Evolutionary conservation across 257 asterid genomes (phyloP).

Genomic region (Parsonsia alboflavescens): DNA sequence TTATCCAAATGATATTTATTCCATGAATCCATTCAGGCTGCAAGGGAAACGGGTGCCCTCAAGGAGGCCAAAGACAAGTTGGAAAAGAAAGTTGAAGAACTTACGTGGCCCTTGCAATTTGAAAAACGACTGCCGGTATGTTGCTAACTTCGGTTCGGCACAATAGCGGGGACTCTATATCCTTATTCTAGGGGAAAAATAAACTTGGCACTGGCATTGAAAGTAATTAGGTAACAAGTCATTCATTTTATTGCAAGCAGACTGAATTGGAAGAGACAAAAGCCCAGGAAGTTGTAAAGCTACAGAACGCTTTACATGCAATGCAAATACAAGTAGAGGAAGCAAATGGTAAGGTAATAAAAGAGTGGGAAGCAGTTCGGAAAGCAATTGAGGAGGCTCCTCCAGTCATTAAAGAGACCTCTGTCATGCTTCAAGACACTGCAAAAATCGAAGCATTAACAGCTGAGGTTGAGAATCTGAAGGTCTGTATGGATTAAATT

Average conservation of each 20-base stretch:
- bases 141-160: background rate
- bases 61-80: conserved; percentile 95
- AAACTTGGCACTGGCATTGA: conserved; percentile 2
- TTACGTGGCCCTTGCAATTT: conserved; percentile 95
- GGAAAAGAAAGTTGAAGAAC: conserved; percentile 99
- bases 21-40: conserved; percentile 50
- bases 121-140: conserved; percentile 89
- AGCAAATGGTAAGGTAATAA: conserved; percentile 73
- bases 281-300: conserved; percentile 74
- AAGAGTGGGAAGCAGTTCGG: conserved; percentile 86
- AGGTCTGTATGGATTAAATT: conserved; percentile 41
- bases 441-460: conserved; percentile 76
- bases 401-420: conserved; percentile 94
- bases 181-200: background rate
- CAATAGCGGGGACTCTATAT: background rate
- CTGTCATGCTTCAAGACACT: conserved; percentile 86
- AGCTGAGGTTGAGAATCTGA: conserved; percentile 68
- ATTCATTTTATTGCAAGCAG: conserved; percentile 43
- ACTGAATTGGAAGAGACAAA: conserved; percentile 94
- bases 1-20: conserved; percentile 1
- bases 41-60: conserved; percentile 96
- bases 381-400: conserved; percentile 98
- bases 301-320: conserved; percentile 74
- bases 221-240: conserved; percentile 22
- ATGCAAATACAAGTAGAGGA: conserved; percentile 83